These are phyloP conservation scores for Hansfordia pulvinata DNA, from an alignment of 2,329 filamentous ascomycete species.

Conservation along the genomic window DNA sequence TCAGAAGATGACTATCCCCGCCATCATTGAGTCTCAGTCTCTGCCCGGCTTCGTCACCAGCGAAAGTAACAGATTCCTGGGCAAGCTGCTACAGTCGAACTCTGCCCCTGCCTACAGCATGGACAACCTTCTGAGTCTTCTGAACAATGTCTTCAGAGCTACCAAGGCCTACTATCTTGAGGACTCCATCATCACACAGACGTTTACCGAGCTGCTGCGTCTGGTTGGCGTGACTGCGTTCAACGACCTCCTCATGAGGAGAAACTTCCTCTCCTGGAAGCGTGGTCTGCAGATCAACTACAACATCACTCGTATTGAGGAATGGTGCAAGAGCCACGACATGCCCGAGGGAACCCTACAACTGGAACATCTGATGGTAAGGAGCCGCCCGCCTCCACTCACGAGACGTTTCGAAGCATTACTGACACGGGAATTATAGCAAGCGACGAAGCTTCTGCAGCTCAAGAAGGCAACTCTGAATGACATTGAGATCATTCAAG, in stretches of 20 bases:
- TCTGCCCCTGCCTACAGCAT: slow-evolving; percentile 95
- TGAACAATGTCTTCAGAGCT: slow-evolving; percentile 95
- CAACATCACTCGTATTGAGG: slow-evolving; percentile 97
- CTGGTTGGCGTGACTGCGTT: slow-evolving; percentile 96
- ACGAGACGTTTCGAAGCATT: too few species aligned
- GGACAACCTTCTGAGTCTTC: slow-evolving; percentile 89
- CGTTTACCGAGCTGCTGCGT: slow-evolving; percentile 81
- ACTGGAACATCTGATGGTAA: slow-evolving; percentile 92
- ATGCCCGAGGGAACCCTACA: slow-evolving; percentile 98
- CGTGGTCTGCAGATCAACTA: slow-evolving; percentile 99
- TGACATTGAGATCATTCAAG: slow-evolving; percentile 99
- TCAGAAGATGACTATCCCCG: slow-evolving; percentile 98
- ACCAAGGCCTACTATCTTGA: slow-evolving; percentile 99
- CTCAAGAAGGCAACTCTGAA: slow-evolving; percentile 98
- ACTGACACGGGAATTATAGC: slow-evolving; percentile 35
- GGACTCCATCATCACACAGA: slow-evolving; percentile 90
- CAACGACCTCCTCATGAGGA: slow-evolving; percentile 93
- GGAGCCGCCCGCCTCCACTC: too few species aligned
- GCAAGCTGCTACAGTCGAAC: slow-evolving; percentile 86
- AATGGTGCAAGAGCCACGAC: slow-evolving; percentile 99
- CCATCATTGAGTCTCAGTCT: slow-evolving; percentile 97
- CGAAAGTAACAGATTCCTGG: slow-evolving; percentile 94
- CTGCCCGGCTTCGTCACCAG: slow-evolving; percentile 97
- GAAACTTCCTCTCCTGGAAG: slow-evolving; percentile 99
- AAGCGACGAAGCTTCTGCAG: slow-evolving; percentile 96